A percentile compares a stretch with the other conserved stretches of the same genome.
Conservation (phyloP, 2,329 filamentous ascomycete species). For the Exutisphaerella laricina region DNA sequence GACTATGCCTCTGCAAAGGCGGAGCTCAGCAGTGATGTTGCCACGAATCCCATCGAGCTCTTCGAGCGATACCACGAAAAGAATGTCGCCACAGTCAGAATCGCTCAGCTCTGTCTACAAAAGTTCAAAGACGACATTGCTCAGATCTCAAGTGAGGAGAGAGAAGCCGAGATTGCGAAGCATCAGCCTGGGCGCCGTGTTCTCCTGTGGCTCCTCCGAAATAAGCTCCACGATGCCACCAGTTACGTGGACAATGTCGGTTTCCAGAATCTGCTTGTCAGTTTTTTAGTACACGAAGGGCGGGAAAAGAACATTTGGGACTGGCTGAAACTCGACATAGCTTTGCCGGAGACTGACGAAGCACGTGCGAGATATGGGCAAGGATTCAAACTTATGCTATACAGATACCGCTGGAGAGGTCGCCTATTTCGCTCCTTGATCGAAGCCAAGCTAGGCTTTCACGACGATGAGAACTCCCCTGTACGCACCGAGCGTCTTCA, state of each 20-base stretch:
- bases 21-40: constrained; percentile 21
- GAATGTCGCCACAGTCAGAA: constrained; percentile 35
- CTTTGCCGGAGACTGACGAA: constrained; percentile 1
- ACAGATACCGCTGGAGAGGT: constrained; percentile 22
- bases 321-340: constrained; percentile 25
- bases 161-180: constrained; percentile 13
- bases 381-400: not conserved
- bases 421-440: constrained; percentile 18
- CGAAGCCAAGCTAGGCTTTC: constrained; percentile 5
- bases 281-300: constrained; percentile 26
- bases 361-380: not conserved
- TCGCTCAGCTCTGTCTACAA: constrained; percentile 37
- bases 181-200: constrained; percentile 25
- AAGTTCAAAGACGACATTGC: constrained; percentile 25
- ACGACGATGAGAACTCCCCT: not conserved
- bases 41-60: constrained; percentile 37
- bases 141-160: constrained; percentile 12
- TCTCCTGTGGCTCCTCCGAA: constrained; percentile 28
- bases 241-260: constrained; percentile 19
- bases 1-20: constrained; percentile 25
- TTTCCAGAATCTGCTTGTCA: constrained; percentile 22
- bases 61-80: constrained; percentile 38
- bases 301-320: constrained; percentile 28
- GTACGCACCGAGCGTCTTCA: constrained; percentile 1
- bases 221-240: constrained; percentile 14